Percentiles rank a stretch among this genome's conserved stretches.
Conservation (phyloP, 2,329 filamentous ascomycete species). For the Pleomassaria siparia region DNA sequence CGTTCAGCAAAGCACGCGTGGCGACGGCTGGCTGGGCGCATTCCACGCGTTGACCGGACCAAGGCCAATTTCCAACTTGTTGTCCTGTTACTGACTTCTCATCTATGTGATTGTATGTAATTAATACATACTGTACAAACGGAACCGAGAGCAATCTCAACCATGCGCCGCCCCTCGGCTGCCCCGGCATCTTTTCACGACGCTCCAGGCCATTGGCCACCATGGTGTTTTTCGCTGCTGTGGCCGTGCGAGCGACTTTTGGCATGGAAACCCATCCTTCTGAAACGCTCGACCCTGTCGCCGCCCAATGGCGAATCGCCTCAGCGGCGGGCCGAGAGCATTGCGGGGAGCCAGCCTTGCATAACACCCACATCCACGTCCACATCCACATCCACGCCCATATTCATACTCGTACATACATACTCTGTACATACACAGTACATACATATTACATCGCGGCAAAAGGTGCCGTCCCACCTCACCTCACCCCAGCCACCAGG, state of each 20-base stretch:
- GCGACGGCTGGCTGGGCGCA: neutral
- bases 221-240: too few relatives aligned
- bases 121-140: too few relatives aligned
- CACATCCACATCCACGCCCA: too few relatives aligned
- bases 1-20: neutral
- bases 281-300: slow-evolving; percentile 16
- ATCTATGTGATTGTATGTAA: too few relatives aligned
- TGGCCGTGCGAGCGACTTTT: slow-evolving; percentile 6
- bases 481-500: too few relatives aligned
- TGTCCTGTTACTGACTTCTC: too few relatives aligned
- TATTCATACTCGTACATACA: too few relatives aligned
- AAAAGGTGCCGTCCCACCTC: neutral
- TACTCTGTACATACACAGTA: too few relatives aligned
- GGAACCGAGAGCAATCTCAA: neutral
- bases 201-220: too few relatives aligned
- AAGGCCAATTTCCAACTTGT: neutral
- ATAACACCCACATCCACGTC: neutral
- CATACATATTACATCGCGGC: neutral
- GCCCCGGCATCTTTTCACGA: too few relatives aligned
- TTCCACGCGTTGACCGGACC: neutral
- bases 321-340: slow-evolving; percentile 23
- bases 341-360: slow-evolving; percentile 4
- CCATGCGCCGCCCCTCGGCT: neutral
- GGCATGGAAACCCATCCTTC: slow-evolving; percentile 25
- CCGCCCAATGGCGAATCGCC: slow-evolving; percentile 12